Conservation (phyloP, 768 basidiomycete genomes). For the Nidula microcarpa region DNA sequence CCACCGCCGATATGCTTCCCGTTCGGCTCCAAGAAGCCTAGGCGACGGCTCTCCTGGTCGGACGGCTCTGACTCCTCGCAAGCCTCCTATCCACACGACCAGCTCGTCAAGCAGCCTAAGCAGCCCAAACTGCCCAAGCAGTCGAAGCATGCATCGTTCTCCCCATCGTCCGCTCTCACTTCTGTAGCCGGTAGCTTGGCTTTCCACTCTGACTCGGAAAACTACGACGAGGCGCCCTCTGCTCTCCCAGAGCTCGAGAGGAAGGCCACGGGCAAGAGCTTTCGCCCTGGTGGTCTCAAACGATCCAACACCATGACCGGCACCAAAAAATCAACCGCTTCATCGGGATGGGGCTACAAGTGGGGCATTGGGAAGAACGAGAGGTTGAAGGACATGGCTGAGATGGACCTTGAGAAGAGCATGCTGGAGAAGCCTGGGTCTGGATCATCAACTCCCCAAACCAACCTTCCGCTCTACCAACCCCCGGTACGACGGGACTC, state of each 20-base stretch:
- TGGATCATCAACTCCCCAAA: constrained; percentile 20
- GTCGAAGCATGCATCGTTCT: too few species aligned
- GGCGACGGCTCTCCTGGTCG: constrained; percentile 45
- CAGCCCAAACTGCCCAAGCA: constrained; percentile 26
- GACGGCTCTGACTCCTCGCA: constrained; percentile 26
- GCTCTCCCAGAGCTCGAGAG: constrained; percentile 25
- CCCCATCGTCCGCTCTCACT: constrained; percentile 38
- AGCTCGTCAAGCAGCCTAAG: constrained; percentile 35
- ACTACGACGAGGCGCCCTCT: constrained; percentile 46
- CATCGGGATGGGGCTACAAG: constrained; percentile 65
- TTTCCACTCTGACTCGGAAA: constrained; percentile 61
- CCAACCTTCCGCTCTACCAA: constrained; percentile 36
- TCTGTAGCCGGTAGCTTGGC: constrained; percentile 45
- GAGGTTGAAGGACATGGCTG: constrained; percentile 17
- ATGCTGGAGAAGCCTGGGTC: constrained; percentile 16
- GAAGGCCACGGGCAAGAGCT: constrained; percentile 33
- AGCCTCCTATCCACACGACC: constrained; percentile 16
- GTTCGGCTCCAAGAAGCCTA: constrained; percentile 48
- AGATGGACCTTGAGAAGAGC: constrained; percentile 21
- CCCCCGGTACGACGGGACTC: constrained; percentile 26
- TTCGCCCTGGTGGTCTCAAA: constrained; percentile 38
- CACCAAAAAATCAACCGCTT: constrained; percentile 47
- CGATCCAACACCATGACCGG: constrained; percentile 56
- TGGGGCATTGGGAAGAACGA: constrained; percentile 62
- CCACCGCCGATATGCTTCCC: constrained; percentile 61